Evolutionary conservation across 352 stramenopile species (phyloP), one percentile per base, ranked within the genome.

Genomic region (Pythium dissimile): DNA sequence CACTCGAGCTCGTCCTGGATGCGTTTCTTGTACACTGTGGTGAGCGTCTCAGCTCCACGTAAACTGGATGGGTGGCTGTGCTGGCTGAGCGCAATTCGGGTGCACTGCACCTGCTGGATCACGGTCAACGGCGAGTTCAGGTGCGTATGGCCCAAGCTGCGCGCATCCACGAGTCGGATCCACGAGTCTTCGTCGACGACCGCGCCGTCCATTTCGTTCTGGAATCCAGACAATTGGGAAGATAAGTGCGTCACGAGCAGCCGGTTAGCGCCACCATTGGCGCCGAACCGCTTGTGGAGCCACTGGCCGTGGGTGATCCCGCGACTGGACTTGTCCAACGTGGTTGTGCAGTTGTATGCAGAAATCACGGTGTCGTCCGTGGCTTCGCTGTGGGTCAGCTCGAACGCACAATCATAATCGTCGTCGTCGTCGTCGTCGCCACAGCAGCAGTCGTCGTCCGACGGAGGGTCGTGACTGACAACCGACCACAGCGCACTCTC

Each of bases 301-400:
- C n/a, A 62, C 35, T 55, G 49, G 45, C 54, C 54, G 15, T 42
- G 16, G 12, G 47, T 51, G 7, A 6, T 50, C 1, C 54, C 54
- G 16, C 46, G 20, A 18, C 32, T 24, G 24, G 31, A 38, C 15
- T 45, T 16, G 31, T 51, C 37, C 16, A 56, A 23, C 13, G 24
- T 62, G 2, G 34, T n/a, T 15, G 37, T 50, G 2, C 45, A 43
- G 6, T 15, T 50, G 28, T 55, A 62, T 1, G 47, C 13, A 2
- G 45, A 35, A 28, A 62, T 55, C n/a, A 55, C 47, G 18, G 47
- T 18, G 28, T 62, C 45, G 27, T 62, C 45, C 16, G 39, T 24
- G 6, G n/a, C 50, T 3, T 20, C 34, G 10, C 20, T 41, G 12
- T 41, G 16, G 7, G n/a, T n/a, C n/a, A n/a, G n/a, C n/a, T n/a